Evolutionary conservation across 2,329 filamentous ascomycete species (phyloP).

Genomic region (Cercospora sesami): DNA sequence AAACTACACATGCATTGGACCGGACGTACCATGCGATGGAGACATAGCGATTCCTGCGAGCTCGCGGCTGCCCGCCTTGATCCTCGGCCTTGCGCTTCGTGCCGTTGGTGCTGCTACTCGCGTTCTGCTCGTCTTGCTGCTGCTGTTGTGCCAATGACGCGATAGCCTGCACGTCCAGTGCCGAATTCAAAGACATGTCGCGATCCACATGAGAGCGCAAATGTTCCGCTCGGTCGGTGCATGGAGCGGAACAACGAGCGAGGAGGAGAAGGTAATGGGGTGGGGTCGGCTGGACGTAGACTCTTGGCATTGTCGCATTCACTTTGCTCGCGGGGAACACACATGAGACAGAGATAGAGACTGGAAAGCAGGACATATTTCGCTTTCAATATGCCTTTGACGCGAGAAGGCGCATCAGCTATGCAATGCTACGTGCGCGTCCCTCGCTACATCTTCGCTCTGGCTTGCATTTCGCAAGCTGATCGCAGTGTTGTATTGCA

Average conservation of each 20-base stretch:
- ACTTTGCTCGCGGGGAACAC: neutral
- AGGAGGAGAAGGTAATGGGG: neutral
- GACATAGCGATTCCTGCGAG: constrained; percentile 67
- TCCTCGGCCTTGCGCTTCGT: constrained; percentile 50
- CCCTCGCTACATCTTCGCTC: neutral
- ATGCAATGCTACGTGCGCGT: neutral
- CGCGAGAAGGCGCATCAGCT: neutral
- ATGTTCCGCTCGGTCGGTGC: constrained; percentile 6
- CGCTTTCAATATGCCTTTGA: neutral
- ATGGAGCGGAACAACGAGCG: neutral
- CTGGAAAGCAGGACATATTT: neutral
- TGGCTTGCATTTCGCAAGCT: neutral
- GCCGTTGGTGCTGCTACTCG: constrained; percentile 24
- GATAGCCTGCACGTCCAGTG: constrained; percentile 25
- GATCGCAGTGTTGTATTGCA: neutral
- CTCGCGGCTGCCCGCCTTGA: constrained; percentile 46
- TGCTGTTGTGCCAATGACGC: constrained; percentile 25
- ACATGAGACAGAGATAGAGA: neutral
- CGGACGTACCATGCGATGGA: constrained; percentile 62
- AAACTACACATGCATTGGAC: neutral
- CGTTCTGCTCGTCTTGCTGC: constrained; percentile 23
- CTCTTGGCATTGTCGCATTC: neutral
- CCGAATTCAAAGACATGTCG: constrained; percentile 15
- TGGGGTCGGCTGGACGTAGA: neutral
- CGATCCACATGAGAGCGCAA: neutral